Conservation (phyloP, 495 filamentous ascomycete species). For the Parachaetomium inaequale region DNA sequence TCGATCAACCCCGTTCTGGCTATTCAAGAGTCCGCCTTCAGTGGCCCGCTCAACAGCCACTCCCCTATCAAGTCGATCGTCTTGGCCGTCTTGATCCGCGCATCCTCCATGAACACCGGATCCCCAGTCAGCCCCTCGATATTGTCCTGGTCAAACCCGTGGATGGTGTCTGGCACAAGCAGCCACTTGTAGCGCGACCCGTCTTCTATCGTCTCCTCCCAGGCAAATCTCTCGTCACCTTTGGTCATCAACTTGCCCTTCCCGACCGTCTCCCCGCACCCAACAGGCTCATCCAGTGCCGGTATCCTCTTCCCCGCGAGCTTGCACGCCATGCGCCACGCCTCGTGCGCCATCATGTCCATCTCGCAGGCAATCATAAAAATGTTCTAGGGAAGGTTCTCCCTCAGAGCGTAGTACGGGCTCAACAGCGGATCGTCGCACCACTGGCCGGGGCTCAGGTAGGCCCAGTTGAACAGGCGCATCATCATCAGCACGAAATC, state of each 20-base stretch:
- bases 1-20: neutral
- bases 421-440: conserved; percentile 32
- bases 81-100: conserved; percentile 33
- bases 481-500: conserved; percentile 28
- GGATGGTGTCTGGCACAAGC: conserved; percentile 39
- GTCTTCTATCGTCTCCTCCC: conserved; percentile 29
- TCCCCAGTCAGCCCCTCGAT: conserved; percentile 14
- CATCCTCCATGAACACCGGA: conserved; percentile 27
- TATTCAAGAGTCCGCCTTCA: neutral
- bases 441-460: conserved; percentile 24
- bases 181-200: conserved; percentile 35
- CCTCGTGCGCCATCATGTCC: conserved; percentile 39
- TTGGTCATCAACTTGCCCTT: conserved; percentile 28
- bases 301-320: conserved; percentile 28
- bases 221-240: conserved; percentile 37
- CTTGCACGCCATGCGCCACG: conserved; percentile 36
- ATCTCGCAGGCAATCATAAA: conserved; percentile 55
- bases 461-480: conserved; percentile 34
- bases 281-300: conserved; percentile 33
- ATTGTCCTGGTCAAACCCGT: conserved; percentile 37
- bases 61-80: conserved; percentile 34
- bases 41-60: conserved; percentile 30
- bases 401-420: conserved; percentile 28
- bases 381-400: conserved; percentile 32
- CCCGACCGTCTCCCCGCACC: conserved; percentile 27